Evolutionary conservation across 495 filamentous ascomycete species (phyloP).

Genomic region (Aspergillus panamensis): DNA sequence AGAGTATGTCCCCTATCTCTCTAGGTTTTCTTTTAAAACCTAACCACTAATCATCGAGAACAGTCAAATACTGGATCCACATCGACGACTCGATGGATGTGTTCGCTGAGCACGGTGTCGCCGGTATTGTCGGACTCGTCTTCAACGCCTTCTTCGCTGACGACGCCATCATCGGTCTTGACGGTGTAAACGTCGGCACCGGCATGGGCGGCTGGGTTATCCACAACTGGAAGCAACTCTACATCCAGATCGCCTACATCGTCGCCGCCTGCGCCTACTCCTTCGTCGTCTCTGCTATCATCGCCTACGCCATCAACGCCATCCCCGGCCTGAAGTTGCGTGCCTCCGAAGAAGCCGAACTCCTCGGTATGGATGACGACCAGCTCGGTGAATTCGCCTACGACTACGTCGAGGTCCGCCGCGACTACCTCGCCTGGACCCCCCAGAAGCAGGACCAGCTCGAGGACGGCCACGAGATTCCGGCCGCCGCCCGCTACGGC

Average conservation of each 20-base stretch:
- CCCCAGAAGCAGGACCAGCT: conserved; percentile 71
- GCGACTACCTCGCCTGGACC: conserved; percentile 97
- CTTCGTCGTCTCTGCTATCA: conserved; percentile 78
- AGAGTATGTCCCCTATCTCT: conserved; percentile 48
- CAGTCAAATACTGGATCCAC: conserved; percentile 89
- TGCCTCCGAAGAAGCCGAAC: conserved; percentile 91
- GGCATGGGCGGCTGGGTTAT: conserved; percentile 77
- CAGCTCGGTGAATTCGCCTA: conserved; percentile 98
- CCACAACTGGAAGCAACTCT: conserved; percentile 84
- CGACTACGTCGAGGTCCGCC: conserved; percentile 97
- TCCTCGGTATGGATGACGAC: conserved; percentile 98
- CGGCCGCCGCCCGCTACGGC: conserved; percentile 71
- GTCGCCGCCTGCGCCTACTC: conserved; percentile 69
- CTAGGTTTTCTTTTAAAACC: neutral
- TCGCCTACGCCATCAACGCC: conserved; percentile 80
- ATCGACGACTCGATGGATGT: conserved; percentile 98
- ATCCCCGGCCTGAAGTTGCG: conserved; percentile 89
- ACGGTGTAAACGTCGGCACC: conserved; percentile 81
- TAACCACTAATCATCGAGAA: conserved; percentile 19
- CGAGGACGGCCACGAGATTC: conserved; percentile 58
- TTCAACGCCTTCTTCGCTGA: conserved; percentile 92
- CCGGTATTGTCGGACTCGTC: conserved; percentile 86
- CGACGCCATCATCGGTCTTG: conserved; percentile 84
- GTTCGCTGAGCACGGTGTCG: conserved; percentile 95
- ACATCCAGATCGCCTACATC: conserved; percentile 90